phyloP scores from a whole-genome alignment of 2,329 filamentous ascomycete species.

The Paraconiothyrium sp. region DNA sequence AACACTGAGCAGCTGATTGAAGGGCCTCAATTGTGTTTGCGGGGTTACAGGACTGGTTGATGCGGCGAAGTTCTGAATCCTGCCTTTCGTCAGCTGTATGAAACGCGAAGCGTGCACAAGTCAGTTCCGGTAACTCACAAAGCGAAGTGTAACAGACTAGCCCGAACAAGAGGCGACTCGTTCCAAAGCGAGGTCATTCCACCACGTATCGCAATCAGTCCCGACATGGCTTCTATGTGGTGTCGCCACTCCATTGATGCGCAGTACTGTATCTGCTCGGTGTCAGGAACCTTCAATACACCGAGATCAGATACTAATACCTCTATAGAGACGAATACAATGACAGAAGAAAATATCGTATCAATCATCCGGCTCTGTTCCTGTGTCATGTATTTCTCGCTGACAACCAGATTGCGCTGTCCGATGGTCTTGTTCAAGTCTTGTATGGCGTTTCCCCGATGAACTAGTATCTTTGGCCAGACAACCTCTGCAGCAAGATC shows the following conservation, averaged over 20 bases:
- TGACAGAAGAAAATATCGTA: background rate
- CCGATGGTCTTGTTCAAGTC: conserved; percentile 6
- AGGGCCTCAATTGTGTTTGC: background rate
- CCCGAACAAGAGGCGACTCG: background rate
- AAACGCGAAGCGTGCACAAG: background rate
- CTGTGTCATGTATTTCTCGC: background rate
- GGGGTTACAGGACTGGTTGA: conserved; percentile 2
- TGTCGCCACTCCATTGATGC: conserved; percentile 9
- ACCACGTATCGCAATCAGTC: background rate
- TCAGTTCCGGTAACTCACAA: background rate
- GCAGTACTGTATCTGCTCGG: conserved; percentile 4
- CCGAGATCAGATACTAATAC: background rate
- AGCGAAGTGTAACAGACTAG: background rate
- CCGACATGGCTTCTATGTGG: conserved; percentile 8
- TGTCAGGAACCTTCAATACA: background rate
- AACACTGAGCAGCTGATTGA: conserved; percentile 7
- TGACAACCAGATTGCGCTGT: background rate
- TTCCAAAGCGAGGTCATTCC: conserved; percentile 5
- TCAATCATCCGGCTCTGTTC: background rate
- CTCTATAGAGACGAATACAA: conserved; percentile 7
- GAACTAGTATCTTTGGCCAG: conserved; percentile 8
- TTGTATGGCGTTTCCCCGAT: conserved; percentile 4
- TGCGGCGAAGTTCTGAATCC: conserved; percentile 6
- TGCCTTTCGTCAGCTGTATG: background rate
- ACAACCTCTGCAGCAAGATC: background rate